phyloP scores from a whole-genome alignment of 2,329 filamentous ascomycete genomes.

The Pleoardoris graminearum region DNA sequence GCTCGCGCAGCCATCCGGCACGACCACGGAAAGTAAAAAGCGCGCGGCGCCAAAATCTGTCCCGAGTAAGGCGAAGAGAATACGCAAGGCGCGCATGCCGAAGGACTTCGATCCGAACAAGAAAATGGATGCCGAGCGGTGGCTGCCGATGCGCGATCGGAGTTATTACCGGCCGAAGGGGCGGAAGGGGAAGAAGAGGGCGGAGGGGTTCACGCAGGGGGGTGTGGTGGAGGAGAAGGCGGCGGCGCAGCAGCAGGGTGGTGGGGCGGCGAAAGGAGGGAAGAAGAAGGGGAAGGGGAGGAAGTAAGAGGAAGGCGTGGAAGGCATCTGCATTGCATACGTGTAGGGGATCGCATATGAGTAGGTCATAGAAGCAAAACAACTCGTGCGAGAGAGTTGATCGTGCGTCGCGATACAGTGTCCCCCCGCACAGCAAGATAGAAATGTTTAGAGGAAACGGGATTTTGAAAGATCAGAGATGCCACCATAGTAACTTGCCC shows the following conservation, averaged over 20 bases:
- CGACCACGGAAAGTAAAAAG: constrained; percentile 46
- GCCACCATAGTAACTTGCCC: no score
- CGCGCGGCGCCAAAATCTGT: constrained; percentile 46
- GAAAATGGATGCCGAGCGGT: constrained; percentile 85
- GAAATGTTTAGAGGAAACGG: no score
- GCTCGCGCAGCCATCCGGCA: constrained; percentile 32
- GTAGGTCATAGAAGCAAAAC: not conserved
- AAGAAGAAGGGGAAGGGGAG: constrained; percentile 30
- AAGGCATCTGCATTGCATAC: not conserved
- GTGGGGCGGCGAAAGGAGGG: constrained; percentile 31
- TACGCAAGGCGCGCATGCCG: constrained; percentile 64
- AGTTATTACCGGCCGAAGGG: constrained; percentile 89
- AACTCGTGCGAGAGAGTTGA: no score
- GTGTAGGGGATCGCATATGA: not conserved
- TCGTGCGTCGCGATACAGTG: no score
- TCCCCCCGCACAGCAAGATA: no score
- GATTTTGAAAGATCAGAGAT: no score
- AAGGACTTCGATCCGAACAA: constrained; percentile 77
- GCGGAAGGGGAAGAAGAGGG: constrained; percentile 85
- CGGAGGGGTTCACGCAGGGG: constrained; percentile 75
- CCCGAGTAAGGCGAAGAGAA: constrained; percentile 60
- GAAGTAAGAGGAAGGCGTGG: constrained; percentile 22
- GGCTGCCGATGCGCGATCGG: constrained; percentile 87
- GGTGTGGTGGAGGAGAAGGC: constrained; percentile 72
- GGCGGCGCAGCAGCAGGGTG: constrained; percentile 40